phyloP scores from a whole-genome alignment of 139 green algal genomes.

The Chlorella ohadii region DNA sequence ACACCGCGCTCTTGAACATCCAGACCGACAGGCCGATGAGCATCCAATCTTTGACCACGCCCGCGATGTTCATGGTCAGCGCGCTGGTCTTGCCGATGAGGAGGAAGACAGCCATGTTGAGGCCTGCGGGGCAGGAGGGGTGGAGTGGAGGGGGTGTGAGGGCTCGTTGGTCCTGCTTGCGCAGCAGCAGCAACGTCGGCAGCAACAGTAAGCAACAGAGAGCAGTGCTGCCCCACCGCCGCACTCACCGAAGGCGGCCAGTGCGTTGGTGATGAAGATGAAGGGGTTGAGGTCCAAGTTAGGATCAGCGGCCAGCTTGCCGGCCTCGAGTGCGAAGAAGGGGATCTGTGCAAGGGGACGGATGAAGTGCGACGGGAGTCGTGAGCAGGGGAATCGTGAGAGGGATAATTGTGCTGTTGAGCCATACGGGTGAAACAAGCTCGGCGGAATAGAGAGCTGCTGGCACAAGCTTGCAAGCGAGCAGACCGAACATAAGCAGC shows the following conservation, averaged over 20 bases:
- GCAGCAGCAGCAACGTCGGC: too few relatives aligned
- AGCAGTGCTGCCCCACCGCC: too few relatives aligned
- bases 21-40: conserved; percentile 90
- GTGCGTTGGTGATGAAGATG: conserved; percentile 90
- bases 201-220: too few relatives aligned
- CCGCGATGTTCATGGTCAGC: conserved; percentile 96
- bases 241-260: conserved; percentile 59
- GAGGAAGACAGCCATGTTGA: conserved; percentile 84
- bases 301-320: conserved; percentile 43
- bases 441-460: too few relatives aligned
- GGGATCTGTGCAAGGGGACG: conserved; percentile 29
- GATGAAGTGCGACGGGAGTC: too few relatives aligned
- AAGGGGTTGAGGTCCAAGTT: conserved; percentile 69
- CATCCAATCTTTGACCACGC: conserved; percentile 98
- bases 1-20: conserved; percentile 88
- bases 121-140: conserved; percentile 7
- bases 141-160: too few relatives aligned
- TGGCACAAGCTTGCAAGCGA: too few relatives aligned
- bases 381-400: too few relatives aligned
- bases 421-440: too few relatives aligned
- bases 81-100: conserved; percentile 93
- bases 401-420: too few relatives aligned
- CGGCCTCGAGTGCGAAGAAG: conserved; percentile 44
- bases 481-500: too few relatives aligned
- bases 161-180: too few relatives aligned